A percentile compares a stretch with the other conserved stretches of the same genome.
Evolutionary conservation across 2,329 filamentous ascomycete species (phyloP).

Genomic region (Ascochyta rabiei): DNA sequence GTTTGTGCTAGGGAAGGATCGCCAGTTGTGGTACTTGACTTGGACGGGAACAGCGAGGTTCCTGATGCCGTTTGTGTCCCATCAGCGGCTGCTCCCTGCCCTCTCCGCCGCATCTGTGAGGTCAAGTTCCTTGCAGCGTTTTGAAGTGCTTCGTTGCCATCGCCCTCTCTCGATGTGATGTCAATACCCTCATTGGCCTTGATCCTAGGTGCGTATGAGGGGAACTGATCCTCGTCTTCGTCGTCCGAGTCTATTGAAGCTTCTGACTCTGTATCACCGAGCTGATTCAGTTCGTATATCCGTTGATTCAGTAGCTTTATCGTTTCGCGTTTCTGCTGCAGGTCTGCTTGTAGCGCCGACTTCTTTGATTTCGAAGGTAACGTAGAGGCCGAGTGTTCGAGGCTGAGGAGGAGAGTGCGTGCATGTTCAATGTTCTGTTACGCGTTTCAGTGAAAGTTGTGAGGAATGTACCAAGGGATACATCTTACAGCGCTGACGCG

Average conservation of each 20-base stretch:
- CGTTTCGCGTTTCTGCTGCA: slow-evolving; percentile 68
- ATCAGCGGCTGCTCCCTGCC: slow-evolving; percentile 27
- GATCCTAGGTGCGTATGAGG: slow-evolving; percentile 51
- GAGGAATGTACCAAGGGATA: background rate
- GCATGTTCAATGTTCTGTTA: slow-evolving; percentile 74
- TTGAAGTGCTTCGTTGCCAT: slow-evolving; percentile 42
- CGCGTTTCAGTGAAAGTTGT: background rate
- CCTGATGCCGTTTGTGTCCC: slow-evolving; percentile 37
- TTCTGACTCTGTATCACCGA: slow-evolving; percentile 50
- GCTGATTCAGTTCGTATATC: slow-evolving; percentile 70
- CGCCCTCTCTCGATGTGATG: slow-evolving; percentile 29
- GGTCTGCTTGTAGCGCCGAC: slow-evolving; percentile 66
- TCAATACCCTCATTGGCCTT: slow-evolving; percentile 42
- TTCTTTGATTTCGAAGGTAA: slow-evolving; percentile 54
- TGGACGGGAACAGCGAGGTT: slow-evolving; percentile 51
- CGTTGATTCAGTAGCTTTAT: slow-evolving; percentile 70
- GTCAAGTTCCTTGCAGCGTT: slow-evolving; percentile 43
- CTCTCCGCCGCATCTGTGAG: slow-evolving; percentile 43
- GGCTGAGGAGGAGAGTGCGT: slow-evolving; percentile 68
- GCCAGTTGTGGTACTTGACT: slow-evolving; percentile 32
- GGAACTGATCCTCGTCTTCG: slow-evolving; percentile 51
- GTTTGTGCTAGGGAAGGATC: slow-evolving; percentile 40
- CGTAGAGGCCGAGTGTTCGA: slow-evolving; percentile 71
- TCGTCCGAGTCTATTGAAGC: slow-evolving; percentile 48
- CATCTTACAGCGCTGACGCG: slow-evolving; percentile 61